A percentile compares a stretch with the other conserved stretches of the same genome.
phyloP scores from a whole-genome alignment of 2,329 filamentous ascomycete species.

The Colletotrichum tropicicola region DNA sequence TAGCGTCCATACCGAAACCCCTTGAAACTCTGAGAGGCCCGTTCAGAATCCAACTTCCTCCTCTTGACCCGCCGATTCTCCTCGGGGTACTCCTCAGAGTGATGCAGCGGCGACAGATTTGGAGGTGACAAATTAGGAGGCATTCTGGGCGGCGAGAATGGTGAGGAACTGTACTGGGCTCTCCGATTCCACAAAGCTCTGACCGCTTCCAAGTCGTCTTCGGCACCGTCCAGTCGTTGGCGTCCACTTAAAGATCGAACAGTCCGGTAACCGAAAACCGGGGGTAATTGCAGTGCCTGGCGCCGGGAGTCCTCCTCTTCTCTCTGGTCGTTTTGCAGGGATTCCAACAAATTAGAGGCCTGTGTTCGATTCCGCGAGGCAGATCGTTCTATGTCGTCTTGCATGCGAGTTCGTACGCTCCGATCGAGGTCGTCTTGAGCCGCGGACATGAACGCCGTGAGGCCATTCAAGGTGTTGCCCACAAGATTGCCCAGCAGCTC shows the following conservation, averaged over 20 bases:
- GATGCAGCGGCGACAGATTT: slow-evolving; percentile 43
- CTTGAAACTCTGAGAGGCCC: slow-evolving; percentile 55
- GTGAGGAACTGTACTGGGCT: slow-evolving; percentile 28
- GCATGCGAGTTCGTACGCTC: too few species aligned
- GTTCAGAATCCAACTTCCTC: slow-evolving; percentile 75
- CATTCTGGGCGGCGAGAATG: slow-evolving; percentile 35
- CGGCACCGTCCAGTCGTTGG: slow-evolving; percentile 18
- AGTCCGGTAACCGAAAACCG: slow-evolving; percentile 13
- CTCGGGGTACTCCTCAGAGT: slow-evolving; percentile 51
- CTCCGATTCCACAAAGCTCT: slow-evolving; percentile 29
- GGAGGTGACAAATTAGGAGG: slow-evolving; percentile 40
- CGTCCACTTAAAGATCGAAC: slow-evolving; percentile 11
- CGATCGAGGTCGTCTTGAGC: slow-evolving; percentile 12
- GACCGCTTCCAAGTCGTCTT: slow-evolving; percentile 30
- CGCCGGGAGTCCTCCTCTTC: slow-evolving; percentile 14
- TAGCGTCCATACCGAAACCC: slow-evolving; percentile 84
- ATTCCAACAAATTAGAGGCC: slow-evolving; percentile 1
- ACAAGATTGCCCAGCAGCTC: slow-evolving; percentile 26
- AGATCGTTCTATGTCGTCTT: slow-evolving; percentile 9
- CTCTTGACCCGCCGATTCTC: slow-evolving; percentile 69
- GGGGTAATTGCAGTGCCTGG: slow-evolving; percentile 12
- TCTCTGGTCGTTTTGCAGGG: slow-evolving; percentile 24
- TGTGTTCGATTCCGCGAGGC: not conserved
- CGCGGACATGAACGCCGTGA: slow-evolving; percentile 21
- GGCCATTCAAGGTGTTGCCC: slow-evolving; percentile 21